These are phyloP conservation scores for Yamadazyma kitorensis DNA, from an alignment of 805 yeast species.

Conservation along the genomic window DNA sequence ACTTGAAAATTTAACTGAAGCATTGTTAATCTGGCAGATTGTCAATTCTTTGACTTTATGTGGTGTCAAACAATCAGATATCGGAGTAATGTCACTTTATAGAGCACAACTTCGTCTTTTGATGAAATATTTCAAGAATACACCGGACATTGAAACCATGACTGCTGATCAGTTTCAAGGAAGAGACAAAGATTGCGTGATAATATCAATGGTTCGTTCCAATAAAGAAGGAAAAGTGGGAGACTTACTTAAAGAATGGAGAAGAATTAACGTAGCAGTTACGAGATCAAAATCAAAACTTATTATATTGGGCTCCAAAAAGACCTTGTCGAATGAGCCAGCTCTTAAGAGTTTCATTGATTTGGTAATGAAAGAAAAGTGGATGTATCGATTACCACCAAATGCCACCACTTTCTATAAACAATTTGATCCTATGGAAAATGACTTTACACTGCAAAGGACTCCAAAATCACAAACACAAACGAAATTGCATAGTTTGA, in stretches of 20 bases:
- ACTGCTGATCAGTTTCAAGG: slow-evolving; percentile 98
- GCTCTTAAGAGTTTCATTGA: slow-evolving; percentile 60
- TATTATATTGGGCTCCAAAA: slow-evolving; percentile 75
- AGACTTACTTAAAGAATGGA: slow-evolving; percentile 79
- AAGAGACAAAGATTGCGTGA: slow-evolving; percentile 86
- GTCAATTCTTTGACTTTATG: slow-evolving; percentile 54
- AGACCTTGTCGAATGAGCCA: slow-evolving; percentile 52
- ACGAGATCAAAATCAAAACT: slow-evolving; percentile 86
- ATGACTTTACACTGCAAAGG: background rate
- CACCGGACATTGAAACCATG: slow-evolving; percentile 62
- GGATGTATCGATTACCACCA: slow-evolving; percentile 61
- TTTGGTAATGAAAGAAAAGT: slow-evolving; percentile 51
- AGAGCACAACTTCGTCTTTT: slow-evolving; percentile 64
- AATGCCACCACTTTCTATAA: slow-evolving; percentile 38
- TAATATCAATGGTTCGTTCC: slow-evolving; percentile 86
- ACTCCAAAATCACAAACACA: slow-evolving; percentile 1
- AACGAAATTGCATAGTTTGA: slow-evolving; percentile 3
- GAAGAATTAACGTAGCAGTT: slow-evolving; percentile 91
- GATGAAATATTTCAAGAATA: slow-evolving; percentile 20
- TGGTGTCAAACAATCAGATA: slow-evolving; percentile 57
- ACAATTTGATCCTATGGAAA: slow-evolving; percentile 1
- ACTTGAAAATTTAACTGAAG: slow-evolving; percentile 72
- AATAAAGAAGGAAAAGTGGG: slow-evolving; percentile 68
- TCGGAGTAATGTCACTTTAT: slow-evolving; percentile 90
- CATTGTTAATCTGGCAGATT: slow-evolving; percentile 57